Evolutionary conservation across 2,329 filamentous ascomycete genomes (phyloP), one percentile per base, ranked within the genome.

Genomic region (Colletotrichum cordylinicola): DNA sequence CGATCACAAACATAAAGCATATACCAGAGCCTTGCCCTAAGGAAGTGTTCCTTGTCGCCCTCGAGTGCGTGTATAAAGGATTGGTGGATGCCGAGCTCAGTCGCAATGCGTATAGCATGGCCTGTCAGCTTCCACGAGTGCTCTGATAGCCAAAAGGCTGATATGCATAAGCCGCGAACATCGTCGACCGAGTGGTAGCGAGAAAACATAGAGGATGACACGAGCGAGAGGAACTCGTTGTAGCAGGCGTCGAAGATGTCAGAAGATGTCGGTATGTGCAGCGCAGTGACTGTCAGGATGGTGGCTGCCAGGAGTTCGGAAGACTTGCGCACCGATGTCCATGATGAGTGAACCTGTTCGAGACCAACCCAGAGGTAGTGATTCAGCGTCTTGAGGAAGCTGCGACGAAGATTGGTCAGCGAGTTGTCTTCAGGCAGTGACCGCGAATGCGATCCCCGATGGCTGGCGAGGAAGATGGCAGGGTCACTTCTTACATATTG

Each of bases 71-170:
- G 86, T 33, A 86, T 84, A 70, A 89, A 90, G 31, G 88, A 89
- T 77, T 90, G 88, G 77, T 91, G 89, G 16, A 91, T 83, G 35
- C 89, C 88, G 72, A 91, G 81, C 79, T 91, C 90, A 1, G 90
- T 91, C 2, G 89, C 90, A 67, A 91, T 90, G 27, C 89, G 87
- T 6, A 91, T 88, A 1, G 89, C 90, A 78, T 90, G 88, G 2
- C 91, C 91, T 1, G 89, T 91, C 2, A 93, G 84, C 74, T 91
- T 92, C 90, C 91, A 91, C 6, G 89, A 90, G 6, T 91, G 83
- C 16, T 93, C 91, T 3, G 90, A 90, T 2, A 93, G 84, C 91
- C 91, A 93, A 78, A 93, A 93, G 1, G 91, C 90, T 3, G 89
- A 91, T 31, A 93, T 89, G 74, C 90, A 92, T 9, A 93, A 86